Conservation (phyloP, 148 eudicot genomes). For the Chenopodium formosanum region DNA sequence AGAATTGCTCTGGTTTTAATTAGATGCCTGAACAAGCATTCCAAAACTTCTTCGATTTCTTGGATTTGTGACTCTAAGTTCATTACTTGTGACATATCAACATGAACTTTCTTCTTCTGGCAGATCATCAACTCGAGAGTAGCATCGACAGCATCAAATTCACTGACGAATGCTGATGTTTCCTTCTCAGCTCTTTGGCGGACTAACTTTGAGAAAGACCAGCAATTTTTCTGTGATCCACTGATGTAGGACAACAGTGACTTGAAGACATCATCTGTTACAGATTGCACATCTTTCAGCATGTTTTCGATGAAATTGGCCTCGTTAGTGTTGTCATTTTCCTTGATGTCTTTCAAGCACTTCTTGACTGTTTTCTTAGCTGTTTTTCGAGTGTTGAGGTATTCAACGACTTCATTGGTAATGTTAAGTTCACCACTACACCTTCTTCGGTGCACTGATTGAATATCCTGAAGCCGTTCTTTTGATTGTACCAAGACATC, state of each 20-base stretch:
- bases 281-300: conserved; percentile 24
- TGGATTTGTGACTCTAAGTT: conserved; percentile 22
- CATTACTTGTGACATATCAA: neutral
- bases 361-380: conserved; percentile 22
- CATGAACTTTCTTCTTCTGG: neutral
- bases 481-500: conserved; percentile 31
- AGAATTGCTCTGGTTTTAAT: conserved; percentile 18
- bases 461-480: conserved; percentile 26
- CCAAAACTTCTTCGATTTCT: conserved; percentile 14
- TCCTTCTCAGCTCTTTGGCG: conserved; percentile 12
- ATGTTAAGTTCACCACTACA: conserved; percentile 20
- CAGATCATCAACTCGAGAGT: neutral
- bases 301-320: neutral
- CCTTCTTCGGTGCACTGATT: conserved; percentile 32
- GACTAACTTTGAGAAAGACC: conserved; percentile 25
- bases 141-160: conserved; percentile 24
- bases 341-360: conserved; percentile 30
- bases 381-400: conserved; percentile 25
- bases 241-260: conserved; percentile 25
- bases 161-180: neutral
- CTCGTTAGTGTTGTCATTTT: neutral
- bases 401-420: conserved; percentile 15
- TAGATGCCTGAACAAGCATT: conserved; percentile 6
- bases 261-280: conserved; percentile 19
- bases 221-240: conserved; percentile 5